These are phyloP conservation scores for Rubia yunnanensis DNA, from an alignment of 257 asterid species.

Conservation along the genomic window DNA sequence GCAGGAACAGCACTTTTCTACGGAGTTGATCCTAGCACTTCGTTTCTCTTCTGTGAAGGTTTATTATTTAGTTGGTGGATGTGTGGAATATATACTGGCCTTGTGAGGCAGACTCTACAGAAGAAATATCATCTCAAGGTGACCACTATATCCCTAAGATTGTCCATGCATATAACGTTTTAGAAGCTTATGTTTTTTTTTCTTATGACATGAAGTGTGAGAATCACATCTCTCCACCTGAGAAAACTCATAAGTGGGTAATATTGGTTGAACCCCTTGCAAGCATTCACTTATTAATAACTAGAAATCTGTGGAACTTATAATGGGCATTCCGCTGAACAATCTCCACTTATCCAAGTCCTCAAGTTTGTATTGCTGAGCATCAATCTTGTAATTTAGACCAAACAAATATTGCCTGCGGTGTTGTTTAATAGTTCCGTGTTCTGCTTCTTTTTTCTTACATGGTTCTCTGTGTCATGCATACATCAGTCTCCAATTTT, in stretches of 20 bases:
- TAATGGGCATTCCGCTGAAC: not conserved
- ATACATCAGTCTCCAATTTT: not conserved
- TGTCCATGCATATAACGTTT: not conserved
- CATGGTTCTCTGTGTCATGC: not conserved
- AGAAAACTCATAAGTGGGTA: not conserved
- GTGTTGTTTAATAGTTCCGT: too few relatives aligned
- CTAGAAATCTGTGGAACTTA: not conserved
- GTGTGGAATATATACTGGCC: constrained; percentile 97
- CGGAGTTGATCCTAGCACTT: constrained; percentile 82
- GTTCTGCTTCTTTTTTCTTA: not conserved
- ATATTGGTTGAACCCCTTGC: not conserved
- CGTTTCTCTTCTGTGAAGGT: constrained; percentile 83
- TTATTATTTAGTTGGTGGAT: constrained; percentile 98
- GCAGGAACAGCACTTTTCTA: constrained; percentile 63
- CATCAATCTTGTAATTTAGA: not conserved
- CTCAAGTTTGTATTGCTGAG: not conserved
- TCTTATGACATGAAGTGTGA: not conserved
- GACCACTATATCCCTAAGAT: constrained; percentile 12
- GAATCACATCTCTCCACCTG: not conserved
- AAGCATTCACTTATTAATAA: not conserved
- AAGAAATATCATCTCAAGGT: constrained; percentile 99
- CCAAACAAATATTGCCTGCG: not conserved
- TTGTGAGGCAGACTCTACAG: constrained; percentile 74
- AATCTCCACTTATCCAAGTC: not conserved
- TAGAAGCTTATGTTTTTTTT: not conserved